These are phyloP conservation scores for Lachnellula arida DNA, from an alignment of 2,329 filamentous ascomycete species.

Conservation along the genomic window DNA sequence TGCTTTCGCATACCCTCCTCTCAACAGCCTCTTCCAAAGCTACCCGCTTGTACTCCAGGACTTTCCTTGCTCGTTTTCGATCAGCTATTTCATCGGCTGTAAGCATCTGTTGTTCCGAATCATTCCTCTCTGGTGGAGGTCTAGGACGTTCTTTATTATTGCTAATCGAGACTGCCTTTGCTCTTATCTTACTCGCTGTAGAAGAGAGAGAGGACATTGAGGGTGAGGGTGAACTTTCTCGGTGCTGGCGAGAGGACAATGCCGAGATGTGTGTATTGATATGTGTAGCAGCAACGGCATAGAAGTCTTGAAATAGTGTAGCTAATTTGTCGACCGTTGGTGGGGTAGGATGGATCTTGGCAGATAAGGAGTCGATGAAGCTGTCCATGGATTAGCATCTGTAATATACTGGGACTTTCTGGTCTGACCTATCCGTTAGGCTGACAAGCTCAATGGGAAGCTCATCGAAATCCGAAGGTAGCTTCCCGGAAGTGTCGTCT, in stretches of 20 bases:
- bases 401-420: slow-evolving; percentile 5
- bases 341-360: slow-evolving; percentile 80
- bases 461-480: slow-evolving; percentile 64
- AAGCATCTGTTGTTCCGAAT: slow-evolving; percentile 75
- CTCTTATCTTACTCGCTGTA: slow-evolving; percentile 51
- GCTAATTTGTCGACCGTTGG: slow-evolving; percentile 79
- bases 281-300: slow-evolving; percentile 71
- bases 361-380: slow-evolving; percentile 85
- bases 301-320: slow-evolving; percentile 92
- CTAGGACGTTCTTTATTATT: slow-evolving; percentile 49
- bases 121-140: slow-evolving; percentile 30
- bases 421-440: slow-evolving; percentile 71
- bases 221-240: slow-evolving; percentile 55
- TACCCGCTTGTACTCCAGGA: slow-evolving; percentile 71
- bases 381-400: slow-evolving; percentile 41
- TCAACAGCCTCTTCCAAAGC: slow-evolving; percentile 90
- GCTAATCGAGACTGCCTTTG: slow-evolving; percentile 50
- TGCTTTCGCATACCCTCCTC: slow-evolving; percentile 74
- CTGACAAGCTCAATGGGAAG: slow-evolving; percentile 91
- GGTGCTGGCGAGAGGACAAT: slow-evolving; percentile 68
- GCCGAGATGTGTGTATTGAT: slow-evolving; percentile 84
- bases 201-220: slow-evolving; percentile 52
- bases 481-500: slow-evolving; percentile 18
- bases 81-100: slow-evolving; percentile 80
- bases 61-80: slow-evolving; percentile 70